A percentile compares a stretch with the other conserved stretches of the same genome.
Conservation (phyloP, 257 asterid species). For the Ilex asprella region DNA sequence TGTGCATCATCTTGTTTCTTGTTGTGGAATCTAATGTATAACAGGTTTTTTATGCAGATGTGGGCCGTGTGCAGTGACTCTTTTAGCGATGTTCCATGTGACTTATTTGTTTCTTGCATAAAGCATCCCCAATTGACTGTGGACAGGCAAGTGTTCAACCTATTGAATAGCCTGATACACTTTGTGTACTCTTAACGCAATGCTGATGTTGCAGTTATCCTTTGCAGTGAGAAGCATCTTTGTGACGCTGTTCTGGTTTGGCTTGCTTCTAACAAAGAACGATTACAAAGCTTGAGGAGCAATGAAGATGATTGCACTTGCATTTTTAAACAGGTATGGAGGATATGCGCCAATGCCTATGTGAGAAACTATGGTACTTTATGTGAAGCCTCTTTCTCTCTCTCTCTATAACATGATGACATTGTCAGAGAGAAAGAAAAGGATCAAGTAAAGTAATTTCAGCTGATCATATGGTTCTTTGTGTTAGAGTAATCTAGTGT, state of each 20-base stretch:
- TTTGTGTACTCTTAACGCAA: constrained; percentile 4
- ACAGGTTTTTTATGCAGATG: constrained; percentile 40
- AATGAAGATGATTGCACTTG: constrained; percentile 13
- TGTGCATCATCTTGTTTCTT: too few species aligned
- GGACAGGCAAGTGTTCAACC: constrained; percentile 45
- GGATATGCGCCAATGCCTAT: constrained; percentile 10
- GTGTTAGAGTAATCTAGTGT: too few species aligned
- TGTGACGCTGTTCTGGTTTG: constrained; percentile 66
- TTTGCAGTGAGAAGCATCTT: constrained; percentile 68
- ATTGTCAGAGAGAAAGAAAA: too few species aligned
- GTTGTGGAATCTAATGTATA: neutral
- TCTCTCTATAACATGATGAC: neutral
- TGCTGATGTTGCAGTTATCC: constrained; percentile 15
- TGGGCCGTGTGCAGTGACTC: constrained; percentile 58
- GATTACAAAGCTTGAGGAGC: constrained; percentile 28
- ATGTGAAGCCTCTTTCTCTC: neutral
- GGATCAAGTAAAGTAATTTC: too few species aligned
- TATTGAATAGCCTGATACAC: constrained; percentile 1
- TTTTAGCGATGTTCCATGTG: constrained; percentile 43
- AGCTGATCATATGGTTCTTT: too few species aligned
- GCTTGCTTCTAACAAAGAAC: constrained; percentile 38
- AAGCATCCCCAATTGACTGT: constrained; percentile 64
- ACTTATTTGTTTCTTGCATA: constrained; percentile 43
- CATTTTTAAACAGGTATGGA: constrained; percentile 35
- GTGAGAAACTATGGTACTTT: neutral